A percentile compares a stretch with the other conserved stretches of the same genome.
Evolutionary conservation across 2,329 filamentous ascomycete species (phyloP).

Genomic region (Fusarium devonianum): DNA sequence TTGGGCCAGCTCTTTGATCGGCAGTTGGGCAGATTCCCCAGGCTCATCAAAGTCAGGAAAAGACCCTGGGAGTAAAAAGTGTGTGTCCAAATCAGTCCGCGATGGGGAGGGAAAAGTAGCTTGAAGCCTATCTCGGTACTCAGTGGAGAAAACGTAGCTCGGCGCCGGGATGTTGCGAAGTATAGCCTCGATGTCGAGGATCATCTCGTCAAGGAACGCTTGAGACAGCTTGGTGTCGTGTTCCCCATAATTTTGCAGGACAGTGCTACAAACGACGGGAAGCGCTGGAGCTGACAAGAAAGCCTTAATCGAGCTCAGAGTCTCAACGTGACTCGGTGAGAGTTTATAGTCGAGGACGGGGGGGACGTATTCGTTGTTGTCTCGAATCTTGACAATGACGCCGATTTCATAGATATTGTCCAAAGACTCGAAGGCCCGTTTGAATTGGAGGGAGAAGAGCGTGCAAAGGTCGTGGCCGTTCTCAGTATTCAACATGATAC

Average conservation of each 20-base stretch:
- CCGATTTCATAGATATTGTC: slow-evolving; percentile 41
- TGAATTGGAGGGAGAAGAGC: slow-evolving; percentile 33
- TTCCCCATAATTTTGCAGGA: slow-evolving; percentile 30
- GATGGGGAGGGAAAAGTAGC: slow-evolving; percentile 30
- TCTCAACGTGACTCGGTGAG: slow-evolving; percentile 14
- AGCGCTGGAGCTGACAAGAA: slow-evolving; percentile 42
- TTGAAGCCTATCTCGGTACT: slow-evolving; percentile 37
- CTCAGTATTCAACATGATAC: slow-evolving; percentile 16
- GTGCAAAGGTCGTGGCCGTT: slow-evolving; percentile 32
- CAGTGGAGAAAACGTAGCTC: slow-evolving; percentile 40
- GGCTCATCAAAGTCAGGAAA: slow-evolving; percentile 38
- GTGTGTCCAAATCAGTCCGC: slow-evolving; percentile 27
- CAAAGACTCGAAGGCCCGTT: slow-evolving; percentile 30
- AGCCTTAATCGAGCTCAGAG: slow-evolving; percentile 32
- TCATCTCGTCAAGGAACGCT: slow-evolving; percentile 38
- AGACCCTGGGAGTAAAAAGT: slow-evolving; percentile 37
- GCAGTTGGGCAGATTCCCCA: slow-evolving; percentile 4
- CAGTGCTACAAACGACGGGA: slow-evolving; percentile 34
- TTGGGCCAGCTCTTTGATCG: background rate
- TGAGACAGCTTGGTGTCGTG: slow-evolving; percentile 26
- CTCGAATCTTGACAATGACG: slow-evolving; percentile 39
- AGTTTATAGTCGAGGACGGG: slow-evolving; percentile 36
- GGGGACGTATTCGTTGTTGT: slow-evolving; percentile 37
- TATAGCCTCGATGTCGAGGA: slow-evolving; percentile 44
- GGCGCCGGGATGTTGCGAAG: slow-evolving; percentile 39